Base-by-base conservation (phyloP, 768 basidiomycete species). In the Fomitopsis pulvina region DNA sequence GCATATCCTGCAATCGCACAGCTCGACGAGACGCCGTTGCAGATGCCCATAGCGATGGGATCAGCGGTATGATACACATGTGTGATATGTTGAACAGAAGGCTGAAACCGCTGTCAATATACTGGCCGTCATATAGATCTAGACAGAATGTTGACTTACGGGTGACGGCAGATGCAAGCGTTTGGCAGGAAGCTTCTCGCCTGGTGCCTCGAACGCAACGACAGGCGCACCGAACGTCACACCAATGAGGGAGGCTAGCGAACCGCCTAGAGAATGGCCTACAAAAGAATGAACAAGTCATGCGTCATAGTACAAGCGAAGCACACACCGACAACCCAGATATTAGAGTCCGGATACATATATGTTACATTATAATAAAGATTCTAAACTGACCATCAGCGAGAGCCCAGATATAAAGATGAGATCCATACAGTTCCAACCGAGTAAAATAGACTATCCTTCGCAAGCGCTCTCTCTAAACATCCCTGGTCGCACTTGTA, bases 41-140 rank as follows among this genome's bases (percentile, higher is more conserved):
- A 93, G 0, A 75, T 75, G 1, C 88, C 89, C 79, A 88, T 87
- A 2, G 94, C 79, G 29, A 97, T 89, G 0, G 94, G 94, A 72
- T 98, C 95, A 20, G 86, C 94, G 1, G 87, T 97, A 62, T 97
- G 87, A 60, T 88, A 95, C 7, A 97, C 74, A 60, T 97, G 92
- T 0, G 86, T 92, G 37, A 95, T 73, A 54, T 89, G 87, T 2
- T 82, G 32, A 22, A 26, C 59, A 2, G 51, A 32, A 26, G 4
- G n/a, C 34, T 25, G 39, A 6, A 26, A 21, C 14, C 22, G 42
- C 16, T 37, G 40, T 37, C 28, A 22, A n/a, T n/a, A n/a, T n/a
- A n/a, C n/a, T n/a, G n/a, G 26, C 58, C 2, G 51, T 27, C 22
- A 4, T 12, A 37, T 21, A 38, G 9, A 4, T n/a, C 20, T 34